Evolutionary conservation across 208 protist species (phyloP), one percentile per base, ranked within the genome.

Genomic region (Wallacemonas collosoma): DNA sequence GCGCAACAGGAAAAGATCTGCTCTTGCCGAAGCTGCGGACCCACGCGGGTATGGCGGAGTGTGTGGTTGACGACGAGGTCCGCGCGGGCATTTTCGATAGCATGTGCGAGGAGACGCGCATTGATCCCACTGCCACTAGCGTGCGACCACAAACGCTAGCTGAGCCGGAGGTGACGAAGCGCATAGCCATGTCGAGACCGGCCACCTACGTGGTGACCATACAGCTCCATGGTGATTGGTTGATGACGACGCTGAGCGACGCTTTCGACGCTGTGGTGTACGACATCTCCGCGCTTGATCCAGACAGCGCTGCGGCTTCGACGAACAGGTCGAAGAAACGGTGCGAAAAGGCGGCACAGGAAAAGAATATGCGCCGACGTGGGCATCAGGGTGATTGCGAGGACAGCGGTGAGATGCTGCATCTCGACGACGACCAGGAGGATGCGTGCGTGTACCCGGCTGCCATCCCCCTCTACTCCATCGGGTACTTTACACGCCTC

Each of bases 241-340:
- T 75, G 35, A 47, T 84, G n/a, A 84, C 79, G 6, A 71, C 72
- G n/a, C 54, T 84, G 4, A 77, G 55, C 45, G 51, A 43, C 41
- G 14, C 39, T 17, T 77, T 56, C 65, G 79, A 84, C 48, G 54
- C 80, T 54, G 12, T 47, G 8, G 50, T 84, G 11, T 84, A 80
- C 54, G 79, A 84, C 61, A 43, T 80, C 8, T 57, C 63, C 36
- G 38, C 57, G 2, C 12, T 73, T 5, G 11, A 73, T 8, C 43
- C 54, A 3, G 14, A 55, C 26, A 43, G 5, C 39, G 53, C 69
- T 14, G 14, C 15, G 55, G 8, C 47, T 53, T 51, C 48, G 45
- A 50, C 26, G 26, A 26, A 26, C 26, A 26, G 26, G 26, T 26
- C 26, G 26, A 26, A 26, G 26, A 26, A 26, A 26, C 26, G 26